Percentiles rank a stretch among this genome's conserved stretches.
phyloP scores from a whole-genome alignment of 768 basidiomycete species.

The Boletus insuetus region DNA sequence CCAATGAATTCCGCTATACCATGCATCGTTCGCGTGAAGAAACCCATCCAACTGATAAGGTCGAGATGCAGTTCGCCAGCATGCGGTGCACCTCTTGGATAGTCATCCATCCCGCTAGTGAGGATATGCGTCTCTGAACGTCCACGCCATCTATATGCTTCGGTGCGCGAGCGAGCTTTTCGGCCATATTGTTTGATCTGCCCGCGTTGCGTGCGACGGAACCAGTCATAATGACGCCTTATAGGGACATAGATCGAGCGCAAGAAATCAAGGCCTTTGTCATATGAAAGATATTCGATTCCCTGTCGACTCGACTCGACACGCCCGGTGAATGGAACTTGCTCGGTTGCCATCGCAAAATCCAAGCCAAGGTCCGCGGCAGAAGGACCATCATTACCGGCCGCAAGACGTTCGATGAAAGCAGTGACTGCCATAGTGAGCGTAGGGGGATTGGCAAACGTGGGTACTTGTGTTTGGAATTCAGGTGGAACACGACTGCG shows the following conservation, averaged over 20 bases:
- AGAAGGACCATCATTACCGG: slow-evolving; percentile 44
- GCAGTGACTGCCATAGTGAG: slow-evolving; percentile 91
- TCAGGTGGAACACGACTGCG: slow-evolving; percentile 90
- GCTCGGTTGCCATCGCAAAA: slow-evolving; percentile 47
- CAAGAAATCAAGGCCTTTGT: slow-evolving; percentile 65
- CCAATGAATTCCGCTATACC: slow-evolving; percentile 86
- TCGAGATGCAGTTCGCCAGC: slow-evolving; percentile 92
- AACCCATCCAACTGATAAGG: slow-evolving; percentile 94
- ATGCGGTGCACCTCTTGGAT: slow-evolving; percentile 86
- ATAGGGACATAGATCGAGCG: slow-evolving; percentile 79
- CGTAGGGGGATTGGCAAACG: slow-evolving; percentile 93
- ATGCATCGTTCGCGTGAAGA: slow-evolving; percentile 91
- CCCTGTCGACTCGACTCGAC: slow-evolving; percentile 31
- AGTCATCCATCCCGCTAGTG: slow-evolving; percentile 96
- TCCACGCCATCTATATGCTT: slow-evolving; percentile 95
- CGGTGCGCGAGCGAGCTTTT: slow-evolving; percentile 78
- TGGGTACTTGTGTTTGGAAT: slow-evolving; percentile 92
- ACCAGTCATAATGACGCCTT: slow-evolving; percentile 94
- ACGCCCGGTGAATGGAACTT: slow-evolving; percentile 45
- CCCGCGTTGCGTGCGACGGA: slow-evolving; percentile 89
- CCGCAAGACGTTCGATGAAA: slow-evolving; percentile 74
- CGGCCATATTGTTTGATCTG: slow-evolving; percentile 90
- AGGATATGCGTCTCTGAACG: slow-evolving; percentile 82
- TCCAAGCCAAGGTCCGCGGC: slow-evolving; percentile 66
- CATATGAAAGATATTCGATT: slow-evolving; percentile 53